A percentile compares a stretch with the other conserved stretches of the same genome.
phyloP scores from a whole-genome alignment of 352 stramenopile genomes.

The Pythium pyrilobum region DNA sequence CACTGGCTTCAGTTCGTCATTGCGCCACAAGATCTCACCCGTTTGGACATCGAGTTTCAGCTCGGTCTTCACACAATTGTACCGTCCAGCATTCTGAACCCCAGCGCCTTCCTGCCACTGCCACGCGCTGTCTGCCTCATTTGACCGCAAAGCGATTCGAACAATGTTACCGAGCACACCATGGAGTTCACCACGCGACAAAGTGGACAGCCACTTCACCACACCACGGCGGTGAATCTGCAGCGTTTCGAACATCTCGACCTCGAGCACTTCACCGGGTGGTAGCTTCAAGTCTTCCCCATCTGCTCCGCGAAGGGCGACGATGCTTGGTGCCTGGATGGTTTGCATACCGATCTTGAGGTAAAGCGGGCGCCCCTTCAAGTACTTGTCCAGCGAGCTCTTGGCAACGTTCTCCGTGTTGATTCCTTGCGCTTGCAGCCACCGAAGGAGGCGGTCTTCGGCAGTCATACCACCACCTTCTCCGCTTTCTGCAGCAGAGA shows the following conservation, averaged over 20 bases:
- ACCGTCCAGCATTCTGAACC: conserved; percentile 57
- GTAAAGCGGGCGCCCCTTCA: conserved; percentile 80
- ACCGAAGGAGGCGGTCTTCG: conserved; percentile 78
- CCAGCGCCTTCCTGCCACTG: conserved; percentile 56
- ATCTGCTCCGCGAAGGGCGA: conserved; percentile 43
- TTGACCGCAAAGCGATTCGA: conserved; percentile 63
- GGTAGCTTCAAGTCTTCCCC: conserved; percentile 65
- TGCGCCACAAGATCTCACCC: conserved; percentile 87
- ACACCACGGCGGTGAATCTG: conserved; percentile 76
- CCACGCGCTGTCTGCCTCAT: conserved; percentile 48
- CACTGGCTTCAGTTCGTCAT: conserved; percentile 88
- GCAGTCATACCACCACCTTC: conserved; percentile 47
- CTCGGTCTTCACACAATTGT: conserved; percentile 64
- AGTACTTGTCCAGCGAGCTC: conserved; percentile 80
- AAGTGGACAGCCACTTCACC: conserved; percentile 52
- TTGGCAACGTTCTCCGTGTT: conserved; percentile 82
- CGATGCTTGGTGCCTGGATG: conserved; percentile 81
- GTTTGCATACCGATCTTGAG: conserved; percentile 87
- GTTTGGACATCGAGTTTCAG: conserved; percentile 85
- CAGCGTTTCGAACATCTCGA: conserved; percentile 80
- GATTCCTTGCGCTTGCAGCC: conserved; percentile 87
- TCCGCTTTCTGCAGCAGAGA: conserved; percentile 44
- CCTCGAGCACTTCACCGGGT: conserved; percentile 80
- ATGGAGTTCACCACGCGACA: conserved; percentile 13
- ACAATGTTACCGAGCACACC: conserved; percentile 57